phyloP scores from a whole-genome alignment of 805 yeast genomes.

The Candida boidinii region DNA sequence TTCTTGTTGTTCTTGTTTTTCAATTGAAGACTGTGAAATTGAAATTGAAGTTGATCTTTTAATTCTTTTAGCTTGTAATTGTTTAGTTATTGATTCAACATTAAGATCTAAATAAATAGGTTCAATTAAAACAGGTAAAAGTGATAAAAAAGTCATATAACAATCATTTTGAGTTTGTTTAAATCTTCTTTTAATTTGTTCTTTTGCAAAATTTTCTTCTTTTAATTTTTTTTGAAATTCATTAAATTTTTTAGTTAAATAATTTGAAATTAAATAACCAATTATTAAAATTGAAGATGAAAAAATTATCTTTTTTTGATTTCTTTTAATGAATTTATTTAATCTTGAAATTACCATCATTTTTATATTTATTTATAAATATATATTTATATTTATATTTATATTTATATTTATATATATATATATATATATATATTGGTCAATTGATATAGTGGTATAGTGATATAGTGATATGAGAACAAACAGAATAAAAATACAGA shows the following conservation, averaged over 20 bases:
- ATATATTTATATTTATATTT: no score
- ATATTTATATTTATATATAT: no score
- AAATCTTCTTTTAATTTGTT: slow-evolving; percentile 72
- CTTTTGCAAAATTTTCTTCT: slow-evolving; percentile 53
- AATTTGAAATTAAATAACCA: slow-evolving; percentile 34
- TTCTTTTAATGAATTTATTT: no score
- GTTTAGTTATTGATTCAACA: slow-evolving; percentile 65
- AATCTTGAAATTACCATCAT: no score
- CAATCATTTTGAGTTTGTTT: slow-evolving; percentile 91
- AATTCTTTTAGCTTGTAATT: slow-evolving; percentile 53
- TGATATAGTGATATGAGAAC: no score
- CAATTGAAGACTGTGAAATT: neutral
- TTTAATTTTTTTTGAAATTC: slow-evolving; percentile 43
- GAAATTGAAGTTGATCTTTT: slow-evolving; percentile 14
- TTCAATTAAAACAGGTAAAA: slow-evolving; percentile 66
- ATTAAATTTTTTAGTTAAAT: slow-evolving; percentile 33
- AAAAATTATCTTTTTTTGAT: slow-evolving; percentile 33
- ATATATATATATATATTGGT: no score
- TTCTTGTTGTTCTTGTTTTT: no score
- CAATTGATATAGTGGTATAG: no score
- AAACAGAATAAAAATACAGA: no score
- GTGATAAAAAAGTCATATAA: slow-evolving; percentile 70
- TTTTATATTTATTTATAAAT: no score
- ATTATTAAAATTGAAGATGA: slow-evolving; percentile 36
- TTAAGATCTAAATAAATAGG: slow-evolving; percentile 56